Evolutionary conservation across 768 basidiomycete genomes (phyloP).

Genomic region (Tulasnella sp.): DNA sequence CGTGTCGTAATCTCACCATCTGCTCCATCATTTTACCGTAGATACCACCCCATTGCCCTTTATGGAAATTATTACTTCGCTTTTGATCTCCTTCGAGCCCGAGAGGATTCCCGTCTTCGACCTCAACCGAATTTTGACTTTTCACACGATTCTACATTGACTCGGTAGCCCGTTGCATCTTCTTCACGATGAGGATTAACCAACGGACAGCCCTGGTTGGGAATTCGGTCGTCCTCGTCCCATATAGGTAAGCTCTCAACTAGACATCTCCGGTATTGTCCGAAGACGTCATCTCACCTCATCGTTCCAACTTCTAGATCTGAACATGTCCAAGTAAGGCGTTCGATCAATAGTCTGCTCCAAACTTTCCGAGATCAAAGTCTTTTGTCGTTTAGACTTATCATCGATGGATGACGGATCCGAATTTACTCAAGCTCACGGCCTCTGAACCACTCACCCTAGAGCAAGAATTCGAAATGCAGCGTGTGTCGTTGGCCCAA

Average conservation of each 20-base stretch:
- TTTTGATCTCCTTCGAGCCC: too few relatives aligned
- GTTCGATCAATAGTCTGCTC: background rate
- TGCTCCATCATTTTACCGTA: too few relatives aligned
- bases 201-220: constrained; percentile 52
- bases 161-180: too few relatives aligned
- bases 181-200: constrained; percentile 71
- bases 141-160: too few relatives aligned
- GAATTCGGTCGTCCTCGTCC: constrained; percentile 58
- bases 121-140: too few relatives aligned
- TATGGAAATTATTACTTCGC: too few relatives aligned
- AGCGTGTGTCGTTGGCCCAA: constrained; percentile 35
- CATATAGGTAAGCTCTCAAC: constrained; percentile 42
- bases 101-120: too few relatives aligned
- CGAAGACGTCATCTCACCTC: background rate
- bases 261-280: background rate
- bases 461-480: constrained; percentile 81
- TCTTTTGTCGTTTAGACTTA: constrained; percentile 44
- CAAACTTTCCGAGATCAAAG: background rate
- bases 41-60: too few relatives aligned
- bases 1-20: too few relatives aligned
- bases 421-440: constrained; percentile 57
- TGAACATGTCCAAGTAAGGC: constrained; percentile 35
- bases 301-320: constrained; percentile 19
- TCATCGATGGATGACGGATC: constrained; percentile 76
- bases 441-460: constrained; percentile 74